A percentile compares a stretch with the other conserved stretches of the same genome.
Evolutionary conservation across 1,139 yeast species (phyloP).

Genomic region (Yamadazyma buinensis): DNA sequence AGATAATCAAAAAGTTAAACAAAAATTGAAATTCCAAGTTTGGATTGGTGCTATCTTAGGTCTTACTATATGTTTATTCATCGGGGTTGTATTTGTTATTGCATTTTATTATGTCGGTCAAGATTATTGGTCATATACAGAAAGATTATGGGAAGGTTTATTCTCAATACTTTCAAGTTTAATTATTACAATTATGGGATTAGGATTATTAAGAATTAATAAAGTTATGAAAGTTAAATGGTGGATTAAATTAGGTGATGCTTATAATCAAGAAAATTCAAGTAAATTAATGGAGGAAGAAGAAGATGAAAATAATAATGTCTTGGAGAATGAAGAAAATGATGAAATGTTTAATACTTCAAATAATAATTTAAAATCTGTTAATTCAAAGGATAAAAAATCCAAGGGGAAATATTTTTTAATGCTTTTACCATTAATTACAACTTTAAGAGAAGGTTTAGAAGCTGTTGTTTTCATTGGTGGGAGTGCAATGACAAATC

Average conservation of each 20-base stretch:
- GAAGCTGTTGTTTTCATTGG: slow-evolving; percentile 49
- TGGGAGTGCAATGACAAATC: slow-evolving; percentile 42
- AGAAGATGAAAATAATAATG: slow-evolving; percentile 2
- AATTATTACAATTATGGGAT: slow-evolving; percentile 86
- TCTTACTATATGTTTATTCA: slow-evolving; percentile 63
- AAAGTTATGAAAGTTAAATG: slow-evolving; percentile 53
- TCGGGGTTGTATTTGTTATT: slow-evolving; percentile 73
- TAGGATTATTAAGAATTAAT: slow-evolving; percentile 79
- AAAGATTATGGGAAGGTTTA: slow-evolving; percentile 88
- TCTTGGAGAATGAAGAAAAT: slow-evolving; percentile 1
- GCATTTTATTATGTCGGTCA: slow-evolving; percentile 74
- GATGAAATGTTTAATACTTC: background rate
- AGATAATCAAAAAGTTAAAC: slow-evolving; percentile 12
- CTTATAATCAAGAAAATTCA: slow-evolving; percentile 21
- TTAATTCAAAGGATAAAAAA: slow-evolving; percentile 9
- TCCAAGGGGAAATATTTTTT: slow-evolving; percentile 26
- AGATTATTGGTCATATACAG: slow-evolving; percentile 80
- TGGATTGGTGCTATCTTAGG: slow-evolving; percentile 84
- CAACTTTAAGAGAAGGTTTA: slow-evolving; percentile 45
- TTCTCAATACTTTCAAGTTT: slow-evolving; percentile 77
- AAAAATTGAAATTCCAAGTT: slow-evolving; percentile 57
- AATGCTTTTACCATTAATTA: slow-evolving; percentile 40
- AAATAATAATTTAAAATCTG: background rate
- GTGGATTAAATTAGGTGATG: slow-evolving; percentile 46
- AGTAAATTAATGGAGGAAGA: slow-evolving; percentile 4